Base-by-base conservation (phyloP, 441 rosid genomes). In the Pelargonium fulgidum region DNA sequence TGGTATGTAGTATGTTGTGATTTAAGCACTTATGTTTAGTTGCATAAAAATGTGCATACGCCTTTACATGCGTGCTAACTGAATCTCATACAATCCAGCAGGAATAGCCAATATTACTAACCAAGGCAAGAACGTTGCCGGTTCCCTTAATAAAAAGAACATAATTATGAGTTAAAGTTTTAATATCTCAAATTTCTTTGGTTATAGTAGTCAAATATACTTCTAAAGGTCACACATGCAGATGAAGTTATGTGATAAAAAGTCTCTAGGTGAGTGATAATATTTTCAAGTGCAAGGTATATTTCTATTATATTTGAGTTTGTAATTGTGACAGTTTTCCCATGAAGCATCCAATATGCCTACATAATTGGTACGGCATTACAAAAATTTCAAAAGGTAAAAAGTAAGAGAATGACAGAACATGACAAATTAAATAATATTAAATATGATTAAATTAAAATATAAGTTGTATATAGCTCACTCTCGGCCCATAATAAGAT, bases 1-100 rank as follows among this genome's bases (percentile, higher is more conserved):
- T 95, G 97, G 99, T 95, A 86, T 68, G 84, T 67, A 58, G 76
- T 70, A 75, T 71, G 14, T 42, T 36, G 22, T 41, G 41, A 58
- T 80, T 41, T 45, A 72, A 66, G 68, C 64, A n/a, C 16, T 14
- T 52, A n/a, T 52, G 9, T 52, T 52, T 52, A 5, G 59, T n/a
- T 52, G 59, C 59, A 52, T 52, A 14, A 0, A 16, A 52, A 39
- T 39, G 8, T 39, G 42, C 59, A 52, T 52, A 8, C 14, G n/a
- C 59, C 5, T 52, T 52, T 14, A 52, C 59, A 3, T 16, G 8
- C 10, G 42, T 39, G 42, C 42, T 39, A 39, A 39, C 50, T 45
- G 50, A 45, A 45, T 3, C 50, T 45, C 50, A 11, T 45, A 45
- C 10, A 45, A 45, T 9, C 13, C 50, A 45, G 50, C 39, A 3